phyloP scores from a whole-genome alignment of 768 basidiomycete species.

The Naganishia randhawae region DNA sequence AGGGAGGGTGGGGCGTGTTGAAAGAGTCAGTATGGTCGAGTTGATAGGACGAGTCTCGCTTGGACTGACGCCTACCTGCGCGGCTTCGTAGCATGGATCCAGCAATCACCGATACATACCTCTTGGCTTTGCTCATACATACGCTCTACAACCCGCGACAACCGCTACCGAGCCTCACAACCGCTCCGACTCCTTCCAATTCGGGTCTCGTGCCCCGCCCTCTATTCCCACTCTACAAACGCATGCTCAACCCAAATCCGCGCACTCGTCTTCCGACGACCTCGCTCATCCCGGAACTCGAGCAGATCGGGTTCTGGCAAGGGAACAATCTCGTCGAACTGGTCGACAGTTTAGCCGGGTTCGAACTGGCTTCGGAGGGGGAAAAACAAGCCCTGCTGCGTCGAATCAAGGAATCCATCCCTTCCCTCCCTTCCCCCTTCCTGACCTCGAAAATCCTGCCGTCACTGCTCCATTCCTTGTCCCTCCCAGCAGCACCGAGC shows the following conservation, averaged over 20 bases:
- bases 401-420: conserved; percentile 70
- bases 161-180: conserved; percentile 65
- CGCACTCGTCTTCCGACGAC: conserved; percentile 72
- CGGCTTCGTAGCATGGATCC: conserved; percentile 53
- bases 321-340: conserved; percentile 78
- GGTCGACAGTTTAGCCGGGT: conserved; percentile 78
- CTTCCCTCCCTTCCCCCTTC: conserved; percentile 81
- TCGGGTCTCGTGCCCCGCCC: conserved; percentile 70
- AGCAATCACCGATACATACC: conserved; percentile 76
- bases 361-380: conserved; percentile 70
- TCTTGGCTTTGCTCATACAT: conserved; percentile 79
- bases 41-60: no score
- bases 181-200: conserved; percentile 71
- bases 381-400: conserved; percentile 73
- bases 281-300: conserved; percentile 66
- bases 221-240: conserved; percentile 77
- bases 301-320: conserved; percentile 67
- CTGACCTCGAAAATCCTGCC: conserved; percentile 81
- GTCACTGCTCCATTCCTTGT: conserved; percentile 57
- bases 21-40: conserved; percentile 72
- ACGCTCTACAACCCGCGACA: conserved; percentile 78
- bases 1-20: conserved; percentile 72
- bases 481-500: conserved; percentile 47
- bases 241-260: conserved; percentile 82
- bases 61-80: no score